A percentile compares a stretch with the other conserved stretches of the same genome.
phyloP scores from a whole-genome alignment of 805 yeast genomes.

The Dipodascus geniculatus region DNA sequence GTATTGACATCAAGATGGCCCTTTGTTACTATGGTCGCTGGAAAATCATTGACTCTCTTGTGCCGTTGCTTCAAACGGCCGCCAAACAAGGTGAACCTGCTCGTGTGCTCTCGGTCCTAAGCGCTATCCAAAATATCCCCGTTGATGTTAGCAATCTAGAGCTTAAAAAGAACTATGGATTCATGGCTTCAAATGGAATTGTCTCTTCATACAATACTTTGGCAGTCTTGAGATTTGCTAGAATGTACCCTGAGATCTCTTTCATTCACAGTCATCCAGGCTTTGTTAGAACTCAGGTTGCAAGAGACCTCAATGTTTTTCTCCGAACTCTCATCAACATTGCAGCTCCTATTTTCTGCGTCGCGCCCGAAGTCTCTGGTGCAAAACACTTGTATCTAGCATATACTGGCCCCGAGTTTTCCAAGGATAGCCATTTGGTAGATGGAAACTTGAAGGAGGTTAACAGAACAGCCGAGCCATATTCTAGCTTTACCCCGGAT shows the following conservation, averaged over 20 bases:
- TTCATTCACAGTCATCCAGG: slow-evolving; percentile 21
- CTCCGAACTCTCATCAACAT: slow-evolving; percentile 1
- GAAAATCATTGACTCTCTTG: slow-evolving; percentile 14
- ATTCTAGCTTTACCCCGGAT: slow-evolving; percentile 10
- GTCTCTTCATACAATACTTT: slow-evolving; percentile 14
- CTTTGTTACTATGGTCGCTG: slow-evolving; percentile 21
- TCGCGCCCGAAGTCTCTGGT: slow-evolving; percentile 11
- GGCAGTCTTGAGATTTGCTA: slow-evolving; percentile 13
- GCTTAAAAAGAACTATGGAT: slow-evolving; percentile 15
- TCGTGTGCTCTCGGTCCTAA: slow-evolving; percentile 18
- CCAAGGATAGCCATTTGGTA: slow-evolving; percentile 13
- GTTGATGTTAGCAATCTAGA: slow-evolving; percentile 17
- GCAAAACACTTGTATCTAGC: slow-evolving; percentile 17
- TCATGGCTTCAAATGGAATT: slow-evolving; percentile 9
- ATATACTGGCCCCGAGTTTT: slow-evolving; percentile 11
- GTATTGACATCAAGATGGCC: slow-evolving; percentile 18
- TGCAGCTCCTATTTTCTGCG: slow-evolving; percentile 6
- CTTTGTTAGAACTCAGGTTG: slow-evolving; percentile 15
- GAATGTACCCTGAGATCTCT: slow-evolving; percentile 14
- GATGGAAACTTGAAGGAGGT: slow-evolving; percentile 7
- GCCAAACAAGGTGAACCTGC: slow-evolving; percentile 15
- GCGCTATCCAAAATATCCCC: slow-evolving; percentile 16
- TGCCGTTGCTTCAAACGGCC: slow-evolving; percentile 16
- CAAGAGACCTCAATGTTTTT: too few relatives aligned
- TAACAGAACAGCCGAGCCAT: slow-evolving; percentile 6